Evolutionary conservation across 176 grass and related monocot species (phyloP).

Genomic region (Carex myosuroides): DNA sequence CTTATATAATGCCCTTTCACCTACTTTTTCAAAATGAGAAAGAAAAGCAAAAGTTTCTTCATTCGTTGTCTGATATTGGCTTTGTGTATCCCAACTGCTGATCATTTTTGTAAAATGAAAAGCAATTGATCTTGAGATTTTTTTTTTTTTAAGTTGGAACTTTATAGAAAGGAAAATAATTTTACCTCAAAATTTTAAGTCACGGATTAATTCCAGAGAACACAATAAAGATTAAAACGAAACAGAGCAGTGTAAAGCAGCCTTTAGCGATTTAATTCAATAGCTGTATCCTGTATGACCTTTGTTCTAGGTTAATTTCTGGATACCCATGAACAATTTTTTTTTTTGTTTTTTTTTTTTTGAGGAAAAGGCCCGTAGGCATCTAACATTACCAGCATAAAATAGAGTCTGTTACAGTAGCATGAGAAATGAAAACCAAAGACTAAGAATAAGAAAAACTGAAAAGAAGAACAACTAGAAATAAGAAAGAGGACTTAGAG

Average conservation of each 20-base stretch:
- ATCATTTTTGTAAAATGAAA: neutral
- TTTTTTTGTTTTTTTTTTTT: neutral
- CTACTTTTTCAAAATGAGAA: neutral
- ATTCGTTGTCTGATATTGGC: neutral
- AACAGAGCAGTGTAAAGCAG: neutral
- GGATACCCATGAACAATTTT: neutral
- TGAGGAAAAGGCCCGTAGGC: too few species aligned
- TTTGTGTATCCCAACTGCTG: neutral
- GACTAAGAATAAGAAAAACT: too few species aligned
- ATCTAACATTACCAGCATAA: too few species aligned
- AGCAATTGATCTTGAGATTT: neutral
- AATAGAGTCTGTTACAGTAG: too few species aligned
- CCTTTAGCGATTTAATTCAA: neutral
- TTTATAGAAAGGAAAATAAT: neutral
- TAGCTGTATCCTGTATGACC: too few species aligned
- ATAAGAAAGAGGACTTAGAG: too few species aligned
- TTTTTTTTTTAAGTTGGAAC: neutral
- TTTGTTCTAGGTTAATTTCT: neutral
- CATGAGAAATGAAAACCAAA: too few species aligned
- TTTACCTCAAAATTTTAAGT: neutral
- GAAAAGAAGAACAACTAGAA: too few species aligned
- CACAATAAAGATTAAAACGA: neutral
- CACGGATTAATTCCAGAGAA: neutral
- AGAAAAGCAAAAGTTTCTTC: neutral
- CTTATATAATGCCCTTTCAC: neutral